Evolutionary conservation across 768 basidiomycete species (phyloP), one percentile per base, ranked within the genome.

Genomic region (Tremella mesenterica): DNA sequence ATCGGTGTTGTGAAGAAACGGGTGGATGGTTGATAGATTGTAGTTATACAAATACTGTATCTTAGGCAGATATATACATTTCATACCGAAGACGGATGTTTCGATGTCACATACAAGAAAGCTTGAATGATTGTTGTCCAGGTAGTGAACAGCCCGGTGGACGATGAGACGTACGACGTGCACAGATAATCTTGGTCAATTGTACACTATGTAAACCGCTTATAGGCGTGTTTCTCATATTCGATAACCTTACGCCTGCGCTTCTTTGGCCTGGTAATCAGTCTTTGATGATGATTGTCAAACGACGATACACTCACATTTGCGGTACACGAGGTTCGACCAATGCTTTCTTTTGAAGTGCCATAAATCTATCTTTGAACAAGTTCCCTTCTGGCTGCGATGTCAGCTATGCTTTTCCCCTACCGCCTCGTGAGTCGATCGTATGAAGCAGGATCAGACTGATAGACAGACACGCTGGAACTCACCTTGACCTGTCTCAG

Each of bases 361-460:
- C 89, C 27, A 84, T 73, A 76, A 89, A 90, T 1, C 88, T 81
- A 70, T 95, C 91, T 21, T 83, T 80, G 79, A 93, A 93, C 29
- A 91, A 75, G 69, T 93, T 95, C 23, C 91, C 91, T 76, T 95
- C 90, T 16, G 88, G 87, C 90, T 93, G 56, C 20, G 20, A 25
- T 10, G 23, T 27, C 21, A 53, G 44, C 8, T 44, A 13, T 27
- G 8, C 7, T n/a, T 44, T 20, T 7, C 27, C 44, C 25, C 44
- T 14, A 50, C 48, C n/a, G 13, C 48, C 48, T 16, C 25, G 26
- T 23, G 23, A 29, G 2, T 38, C 29, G n/a, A 10, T n/a, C 8
- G 26, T 6, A 10, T 16, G 7, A 8, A 29, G 20, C 9, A 10
- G 33, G 18, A 36, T 4, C 7, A 6, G 16, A 4, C 4, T 18